Evolutionary conservation across 192 early-diverging fungal genomes (phyloP).

Genomic region (Podila epigama): DNA sequence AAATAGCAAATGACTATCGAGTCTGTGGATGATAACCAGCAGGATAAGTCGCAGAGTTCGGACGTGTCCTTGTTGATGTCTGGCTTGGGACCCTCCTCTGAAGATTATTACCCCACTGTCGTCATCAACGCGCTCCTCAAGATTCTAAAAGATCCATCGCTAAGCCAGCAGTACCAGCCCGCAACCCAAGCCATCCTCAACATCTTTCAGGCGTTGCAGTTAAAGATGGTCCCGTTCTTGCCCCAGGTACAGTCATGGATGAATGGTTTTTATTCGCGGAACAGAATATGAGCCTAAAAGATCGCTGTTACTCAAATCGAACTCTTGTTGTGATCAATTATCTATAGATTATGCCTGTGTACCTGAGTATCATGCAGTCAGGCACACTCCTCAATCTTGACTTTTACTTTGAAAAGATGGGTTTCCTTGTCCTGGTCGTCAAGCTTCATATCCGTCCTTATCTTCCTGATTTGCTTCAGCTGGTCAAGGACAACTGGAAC

Average conservation of each 20-base stretch:
- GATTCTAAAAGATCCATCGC: conserved; percentile 82
- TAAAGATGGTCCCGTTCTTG: conserved; percentile 90
- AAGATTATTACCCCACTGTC: conserved; percentile 93
- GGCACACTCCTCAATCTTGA: conserved; percentile 82
- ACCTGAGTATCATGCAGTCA: conserved; percentile 85
- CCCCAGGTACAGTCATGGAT: conserved; percentile 65
- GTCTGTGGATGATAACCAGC: conserved; percentile 55
- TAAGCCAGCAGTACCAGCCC: conserved; percentile 83
- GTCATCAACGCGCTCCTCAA: conserved; percentile 88
- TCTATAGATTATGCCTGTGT: conserved; percentile 89
- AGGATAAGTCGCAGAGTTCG: conserved; percentile 60
- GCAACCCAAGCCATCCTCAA: conserved; percentile 92
- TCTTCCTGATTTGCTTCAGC: conserved; percentile 77
- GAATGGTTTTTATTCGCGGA: not conserved
- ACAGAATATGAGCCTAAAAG: not conserved
- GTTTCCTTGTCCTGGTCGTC: conserved; percentile 81
- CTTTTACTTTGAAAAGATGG: conserved; percentile 91
- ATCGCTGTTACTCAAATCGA: not conserved
- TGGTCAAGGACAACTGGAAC: conserved; percentile 83
- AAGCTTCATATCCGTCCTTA: conserved; percentile 91
- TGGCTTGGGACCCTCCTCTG: conserved; percentile 80
- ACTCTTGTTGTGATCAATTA: not conserved
- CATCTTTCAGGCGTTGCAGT: conserved; percentile 88
- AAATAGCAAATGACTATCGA: conserved; percentile 60
- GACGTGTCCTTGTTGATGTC: conserved; percentile 65